A percentile compares a stretch with the other conserved stretches of the same genome.
Conservation (phyloP, 441 rosid genomes). For the Omphalea diandra region DNA sequence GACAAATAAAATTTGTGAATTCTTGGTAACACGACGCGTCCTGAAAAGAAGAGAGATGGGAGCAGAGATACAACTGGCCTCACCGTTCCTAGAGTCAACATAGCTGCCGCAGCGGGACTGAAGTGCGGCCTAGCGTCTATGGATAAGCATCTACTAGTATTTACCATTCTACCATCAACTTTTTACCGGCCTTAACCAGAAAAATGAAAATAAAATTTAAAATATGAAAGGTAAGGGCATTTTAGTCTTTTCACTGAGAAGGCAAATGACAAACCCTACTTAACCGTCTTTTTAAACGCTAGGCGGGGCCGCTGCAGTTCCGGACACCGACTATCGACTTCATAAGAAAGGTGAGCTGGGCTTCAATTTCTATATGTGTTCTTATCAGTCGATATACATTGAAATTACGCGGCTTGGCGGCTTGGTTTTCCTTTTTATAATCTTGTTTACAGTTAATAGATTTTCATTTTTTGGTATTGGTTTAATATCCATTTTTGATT, state of each 20-base stretch:
- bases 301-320: constrained; percentile 14
- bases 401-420: not conserved
- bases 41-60: constrained; percentile 21
- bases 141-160: not conserved
- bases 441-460: not conserved
- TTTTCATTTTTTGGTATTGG: not conserved
- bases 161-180: too few relatives aligned
- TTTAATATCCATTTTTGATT: not conserved
- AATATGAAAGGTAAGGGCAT: not conserved
- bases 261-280: not conserved
- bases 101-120: not conserved
- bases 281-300: constrained; percentile 19
- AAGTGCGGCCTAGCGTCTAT: not conserved
- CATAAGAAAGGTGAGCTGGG: not conserved
- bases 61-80: constrained; percentile 12
- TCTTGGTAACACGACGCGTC: constrained; percentile 2
- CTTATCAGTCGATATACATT: not conserved
- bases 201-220: not conserved
- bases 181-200: not conserved
- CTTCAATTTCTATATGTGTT: not conserved
- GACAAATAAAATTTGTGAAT: not conserved
- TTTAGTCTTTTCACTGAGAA: not conserved
- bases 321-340: not conserved
- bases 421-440: not conserved
- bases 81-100: constrained; percentile 11